These are phyloP conservation scores for Kluyveromyces lactis DNA, from an alignment of 805 yeast species.

Conservation along the genomic window DNA sequence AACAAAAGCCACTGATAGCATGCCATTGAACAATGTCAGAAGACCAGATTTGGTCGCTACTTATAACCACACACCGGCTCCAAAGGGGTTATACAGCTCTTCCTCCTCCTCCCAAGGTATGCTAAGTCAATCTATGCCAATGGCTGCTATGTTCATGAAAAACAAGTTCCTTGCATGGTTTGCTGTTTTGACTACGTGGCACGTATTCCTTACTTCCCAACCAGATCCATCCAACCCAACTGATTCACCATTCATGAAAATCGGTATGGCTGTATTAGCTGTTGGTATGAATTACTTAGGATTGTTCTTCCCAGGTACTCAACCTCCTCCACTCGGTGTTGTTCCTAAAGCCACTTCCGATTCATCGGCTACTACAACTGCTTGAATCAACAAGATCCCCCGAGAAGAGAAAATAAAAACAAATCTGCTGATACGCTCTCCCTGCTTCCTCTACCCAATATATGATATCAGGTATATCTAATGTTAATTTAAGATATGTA, in stretches of 20 bases:
- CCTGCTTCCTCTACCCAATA: too few relatives aligned
- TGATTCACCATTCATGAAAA: slow-evolving; percentile 35
- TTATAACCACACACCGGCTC: slow-evolving; percentile 42
- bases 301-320: slow-evolving; percentile 34
- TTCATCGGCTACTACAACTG: too few relatives aligned
- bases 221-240: slow-evolving; percentile 25
- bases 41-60: slow-evolving; percentile 32
- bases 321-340: slow-evolving; percentile 14
- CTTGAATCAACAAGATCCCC: too few relatives aligned
- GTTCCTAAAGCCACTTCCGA: background rate
- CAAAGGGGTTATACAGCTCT: slow-evolving; percentile 37
- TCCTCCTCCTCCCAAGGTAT: slow-evolving; percentile 34
- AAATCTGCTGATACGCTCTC: too few relatives aligned
- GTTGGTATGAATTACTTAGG: slow-evolving; percentile 49
- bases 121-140: slow-evolving; percentile 48
- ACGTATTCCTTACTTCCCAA: slow-evolving; percentile 21
- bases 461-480: too few relatives aligned
- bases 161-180: slow-evolving; percentile 40
- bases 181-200: slow-evolving; percentile 42
- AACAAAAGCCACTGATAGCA: too few relatives aligned
- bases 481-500: too few relatives aligned
- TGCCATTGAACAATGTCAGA: slow-evolving; percentile 24
- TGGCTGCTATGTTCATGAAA: slow-evolving; percentile 61
- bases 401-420: too few relatives aligned
- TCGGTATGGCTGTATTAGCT: slow-evolving; percentile 39